These are phyloP conservation scores for Phytophthora melonis DNA, from an alignment of 352 stramenopile species.

Conservation along the genomic window DNA sequence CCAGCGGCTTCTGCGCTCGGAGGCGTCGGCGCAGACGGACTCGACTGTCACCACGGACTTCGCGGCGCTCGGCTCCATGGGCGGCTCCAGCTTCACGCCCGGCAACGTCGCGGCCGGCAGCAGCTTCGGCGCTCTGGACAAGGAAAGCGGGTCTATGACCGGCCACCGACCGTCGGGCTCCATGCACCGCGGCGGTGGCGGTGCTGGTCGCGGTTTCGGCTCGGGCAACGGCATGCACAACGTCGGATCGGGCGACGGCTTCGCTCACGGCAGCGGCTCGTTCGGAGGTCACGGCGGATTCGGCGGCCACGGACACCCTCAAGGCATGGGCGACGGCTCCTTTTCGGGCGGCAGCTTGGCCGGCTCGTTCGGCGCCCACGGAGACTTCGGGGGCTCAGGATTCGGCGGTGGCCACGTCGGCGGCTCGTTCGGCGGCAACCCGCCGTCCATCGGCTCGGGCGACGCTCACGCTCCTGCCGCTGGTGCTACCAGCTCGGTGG, in stretches of 20 bases:
- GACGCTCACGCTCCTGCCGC: conserved; percentile 3
- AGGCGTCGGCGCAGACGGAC: conserved; percentile 23
- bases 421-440: not conserved
- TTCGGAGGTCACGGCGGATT: conserved; percentile 14
- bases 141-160: conserved; percentile 4
- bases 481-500: conserved; percentile 15
- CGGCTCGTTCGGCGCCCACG: not conserved
- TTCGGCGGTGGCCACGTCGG: not conserved
- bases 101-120: conserved; percentile 24
- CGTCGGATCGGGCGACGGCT: conserved; percentile 28
- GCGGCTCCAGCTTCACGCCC: conserved; percentile 19
- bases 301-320: not conserved
- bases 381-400: not conserved
- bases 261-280: conserved; percentile 14
- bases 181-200: conserved; percentile 6
- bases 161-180: conserved; percentile 17
- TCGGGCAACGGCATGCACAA: conserved; percentile 31
- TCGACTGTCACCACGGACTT: conserved; percentile 29
- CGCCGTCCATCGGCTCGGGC: conserved; percentile 22
- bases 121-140: conserved; percentile 8
- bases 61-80: conserved; percentile 13
- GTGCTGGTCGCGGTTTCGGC: conserved; percentile 6
- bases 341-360: conserved; percentile 17
- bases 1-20: conserved; percentile 34
- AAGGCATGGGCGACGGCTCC: conserved; percentile 13